A percentile compares a stretch with the other conserved stretches of the same genome.
Conservation (phyloP, 306 rosid genomes). For the Cucurbita pepo region DNA sequence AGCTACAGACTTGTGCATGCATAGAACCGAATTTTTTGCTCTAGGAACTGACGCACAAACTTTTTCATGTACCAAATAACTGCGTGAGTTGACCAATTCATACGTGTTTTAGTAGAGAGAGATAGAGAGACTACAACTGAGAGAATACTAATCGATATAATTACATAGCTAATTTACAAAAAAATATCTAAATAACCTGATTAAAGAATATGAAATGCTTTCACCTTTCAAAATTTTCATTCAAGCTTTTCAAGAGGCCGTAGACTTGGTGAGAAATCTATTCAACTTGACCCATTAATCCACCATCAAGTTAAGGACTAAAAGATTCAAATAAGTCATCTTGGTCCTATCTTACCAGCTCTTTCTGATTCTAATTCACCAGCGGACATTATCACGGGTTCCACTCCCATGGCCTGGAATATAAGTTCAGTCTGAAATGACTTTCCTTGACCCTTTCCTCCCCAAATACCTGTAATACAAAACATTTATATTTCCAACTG, state of each 20-base stretch:
- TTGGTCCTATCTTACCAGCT: constrained; percentile 60
- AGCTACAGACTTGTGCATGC: not conserved
- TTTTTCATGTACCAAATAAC: not conserved
- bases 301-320: constrained; percentile 1
- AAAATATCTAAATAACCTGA: not conserved
- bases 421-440: constrained; percentile 94
- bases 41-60: not conserved
- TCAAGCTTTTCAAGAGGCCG: not conserved
- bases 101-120: not conserved
- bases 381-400: constrained; percentile 91
- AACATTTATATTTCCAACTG: not conserved
- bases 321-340: not conserved
- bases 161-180: not conserved
- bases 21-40: not conserved
- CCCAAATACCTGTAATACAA: constrained; percentile 66
- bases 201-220: not conserved
- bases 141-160: not conserved
- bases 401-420: constrained; percentile 87
- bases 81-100: not conserved
- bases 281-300: not conserved
- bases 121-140: not conserved
- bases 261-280: not conserved
- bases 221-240: not conserved
- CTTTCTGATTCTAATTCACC: constrained; percentile 95
- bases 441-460: constrained; percentile 98